Evolutionary conservation across 352 stramenopile genomes (phyloP), one percentile per base, ranked within the genome.

Genomic region (Phytopythium ostracodes): DNA sequence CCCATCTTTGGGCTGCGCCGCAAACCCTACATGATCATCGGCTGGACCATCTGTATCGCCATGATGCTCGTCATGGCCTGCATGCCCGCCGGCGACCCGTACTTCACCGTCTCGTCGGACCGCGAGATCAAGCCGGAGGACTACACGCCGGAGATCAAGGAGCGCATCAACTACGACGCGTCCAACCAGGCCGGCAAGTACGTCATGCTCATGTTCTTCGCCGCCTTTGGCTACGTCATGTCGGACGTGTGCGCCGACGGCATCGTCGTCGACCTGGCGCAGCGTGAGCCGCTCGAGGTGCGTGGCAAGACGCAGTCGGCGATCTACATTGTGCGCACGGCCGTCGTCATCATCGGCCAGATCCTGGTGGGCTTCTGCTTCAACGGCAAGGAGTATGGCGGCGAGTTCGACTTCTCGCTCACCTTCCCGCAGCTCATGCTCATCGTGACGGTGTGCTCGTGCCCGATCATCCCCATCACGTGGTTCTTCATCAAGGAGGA

Each of bases 401-500:
- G 76, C n/a, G 56, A 65, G 27, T 88, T 88, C 46, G 61, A 76
- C 59, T 86, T 81, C 44, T 79, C 71, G 11, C 25, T 87, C 14
- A 70, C 69, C 11, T 83, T 86, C 58, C 66, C 71, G 0, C 60
- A 73, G 54, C 42, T 86, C 9, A 84, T 87, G 77, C 53, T 78
- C 1, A 77, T 84, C 56, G 42, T 84, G 35, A 67, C 71, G 0
- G 66, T 82, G 24, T 70, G 42, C n/a, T 67, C 66, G 25, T 58
- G 60, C 0, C 68, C 72, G 10, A 62, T 87, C 11, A 58, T 87
- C 15, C 73, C 76, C 4, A 58, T 67, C 24, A 81, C 73, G 27
- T 84, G 76, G 70, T 81, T 81, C 60, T 72, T 75, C 22, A 81
- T 87, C 52, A 71, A 72, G 51, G 77, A 87, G 36, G 74, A 80